A percentile compares a stretch with the other conserved stretches of the same genome.
These are phyloP conservation scores for Neurospora sp. DNA, from an alignment of 495 filamentous ascomycete genomes.

Conservation along the genomic window DNA sequence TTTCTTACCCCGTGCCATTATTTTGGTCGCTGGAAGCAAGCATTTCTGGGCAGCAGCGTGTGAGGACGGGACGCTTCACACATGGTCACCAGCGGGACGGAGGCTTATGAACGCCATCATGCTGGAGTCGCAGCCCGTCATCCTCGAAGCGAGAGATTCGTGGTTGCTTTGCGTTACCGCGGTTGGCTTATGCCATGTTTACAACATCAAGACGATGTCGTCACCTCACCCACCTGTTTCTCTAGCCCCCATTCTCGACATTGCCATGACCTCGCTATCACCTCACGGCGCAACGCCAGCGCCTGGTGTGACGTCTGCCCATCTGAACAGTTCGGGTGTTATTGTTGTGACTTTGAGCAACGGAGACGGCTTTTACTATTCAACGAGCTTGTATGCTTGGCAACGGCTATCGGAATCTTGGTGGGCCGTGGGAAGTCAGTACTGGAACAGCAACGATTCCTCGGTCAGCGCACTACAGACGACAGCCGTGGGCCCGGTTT, in stretches of 20 bases:
- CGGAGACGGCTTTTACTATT: conserved; percentile 88
- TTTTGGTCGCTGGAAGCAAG: conserved; percentile 80
- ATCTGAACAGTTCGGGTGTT: conserved; percentile 75
- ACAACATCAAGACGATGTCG: conserved; percentile 79
- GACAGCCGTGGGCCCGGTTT: conserved; percentile 46
- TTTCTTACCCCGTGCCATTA: conserved; percentile 70
- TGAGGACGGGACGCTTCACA: conserved; percentile 86
- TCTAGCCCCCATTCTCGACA: conserved; percentile 80
- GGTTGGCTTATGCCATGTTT: conserved; percentile 83
- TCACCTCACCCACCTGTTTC: conserved; percentile 86
- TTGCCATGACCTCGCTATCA: conserved; percentile 55
- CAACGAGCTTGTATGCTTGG: conserved; percentile 75
- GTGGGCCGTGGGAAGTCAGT: conserved; percentile 97
- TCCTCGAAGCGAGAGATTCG: conserved; percentile 79
- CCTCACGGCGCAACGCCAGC: conserved; percentile 59
- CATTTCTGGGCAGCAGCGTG: conserved; percentile 87
- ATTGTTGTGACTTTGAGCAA: conserved; percentile 81
- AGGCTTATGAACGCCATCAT: conserved; percentile 74
- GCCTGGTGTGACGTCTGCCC: conserved; percentile 78
- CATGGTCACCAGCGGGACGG: conserved; percentile 92
- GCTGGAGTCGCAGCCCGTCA: conserved; percentile 85
- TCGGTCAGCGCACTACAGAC: conserved; percentile 69
- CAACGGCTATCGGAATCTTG: conserved; percentile 87
- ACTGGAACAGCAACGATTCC: conserved; percentile 93
- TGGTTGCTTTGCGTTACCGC: conserved; percentile 85